phyloP scores from a whole-genome alignment of 2,329 filamentous ascomycete species.

The Aspergillus eucalypticola region DNA sequence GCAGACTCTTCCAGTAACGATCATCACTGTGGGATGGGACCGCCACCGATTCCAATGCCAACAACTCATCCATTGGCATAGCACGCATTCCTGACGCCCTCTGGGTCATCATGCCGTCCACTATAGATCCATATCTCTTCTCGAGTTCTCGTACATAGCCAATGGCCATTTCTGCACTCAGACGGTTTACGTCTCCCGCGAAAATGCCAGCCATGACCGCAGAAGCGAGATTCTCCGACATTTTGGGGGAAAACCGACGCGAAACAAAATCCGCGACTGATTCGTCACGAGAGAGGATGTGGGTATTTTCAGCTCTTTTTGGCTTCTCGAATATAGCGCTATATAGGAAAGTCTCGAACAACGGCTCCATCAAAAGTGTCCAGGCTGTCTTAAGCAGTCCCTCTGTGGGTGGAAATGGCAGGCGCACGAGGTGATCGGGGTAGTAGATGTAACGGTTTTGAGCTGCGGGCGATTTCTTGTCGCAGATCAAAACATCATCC shows the following conservation, averaged over 20 bases:
- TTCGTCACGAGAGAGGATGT: constrained; percentile 57
- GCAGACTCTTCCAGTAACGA: constrained; percentile 21
- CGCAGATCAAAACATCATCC: constrained; percentile 58
- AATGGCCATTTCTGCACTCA: constrained; percentile 70
- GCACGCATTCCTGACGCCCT: not conserved
- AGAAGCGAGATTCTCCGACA: constrained; percentile 73
- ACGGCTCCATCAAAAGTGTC: constrained; percentile 53
- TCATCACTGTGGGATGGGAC: constrained; percentile 15
- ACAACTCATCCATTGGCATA: constrained; percentile 27
- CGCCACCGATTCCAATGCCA: constrained; percentile 26
- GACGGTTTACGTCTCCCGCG: constrained; percentile 79
- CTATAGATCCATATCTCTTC: constrained; percentile 21
- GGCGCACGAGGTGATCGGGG: constrained; percentile 72
- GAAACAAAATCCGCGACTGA: constrained; percentile 69
- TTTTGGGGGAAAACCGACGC: constrained; percentile 53
- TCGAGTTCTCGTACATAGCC: constrained; percentile 55
- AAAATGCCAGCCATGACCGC: constrained; percentile 84
- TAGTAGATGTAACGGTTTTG: constrained; percentile 82
- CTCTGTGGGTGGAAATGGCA: constrained; percentile 50
- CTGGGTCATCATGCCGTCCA: not conserved
- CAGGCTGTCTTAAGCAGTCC: constrained; percentile 34
- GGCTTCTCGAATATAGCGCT: constrained; percentile 36
- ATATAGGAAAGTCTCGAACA: constrained; percentile 53
- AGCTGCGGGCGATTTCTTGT: constrained; percentile 53
- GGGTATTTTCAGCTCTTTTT: constrained; percentile 32